Conservation (phyloP, 768 basidiomycete genomes). For the Panaeolus papilionaceus region DNA sequence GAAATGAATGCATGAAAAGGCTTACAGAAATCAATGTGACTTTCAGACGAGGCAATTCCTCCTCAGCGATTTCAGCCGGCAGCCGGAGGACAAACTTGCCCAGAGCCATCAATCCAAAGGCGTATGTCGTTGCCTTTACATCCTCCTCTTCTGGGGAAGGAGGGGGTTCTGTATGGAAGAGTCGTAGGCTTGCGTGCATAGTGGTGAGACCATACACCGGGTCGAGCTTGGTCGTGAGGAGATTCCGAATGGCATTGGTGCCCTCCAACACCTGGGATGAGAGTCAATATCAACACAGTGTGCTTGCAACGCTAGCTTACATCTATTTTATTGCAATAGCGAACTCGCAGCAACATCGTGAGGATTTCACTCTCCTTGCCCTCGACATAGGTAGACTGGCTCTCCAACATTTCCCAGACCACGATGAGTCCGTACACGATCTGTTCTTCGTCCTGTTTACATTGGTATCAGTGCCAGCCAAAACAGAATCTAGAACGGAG, state of each 20-base stretch:
- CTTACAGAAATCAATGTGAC: conserved; percentile 72
- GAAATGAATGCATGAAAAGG: conserved; percentile 17
- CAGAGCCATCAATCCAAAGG: conserved; percentile 84
- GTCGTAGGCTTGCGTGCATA: conserved; percentile 73
- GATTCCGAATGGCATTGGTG: conserved; percentile 82
- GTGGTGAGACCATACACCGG: conserved; percentile 88
- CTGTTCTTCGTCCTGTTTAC: conserved; percentile 60
- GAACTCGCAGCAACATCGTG: conserved; percentile 68
- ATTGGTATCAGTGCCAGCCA: conserved; percentile 3
- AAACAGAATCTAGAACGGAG: conserved; percentile 10
- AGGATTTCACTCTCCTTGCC: conserved; percentile 83
- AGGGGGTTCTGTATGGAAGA: conserved; percentile 62
- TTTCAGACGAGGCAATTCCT: conserved; percentile 82
- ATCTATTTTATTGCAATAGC: conserved; percentile 74
- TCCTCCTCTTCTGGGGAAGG: conserved; percentile 51
- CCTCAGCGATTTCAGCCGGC: conserved; percentile 85
- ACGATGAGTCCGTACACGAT: conserved; percentile 83
- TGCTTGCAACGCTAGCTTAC: conserved; percentile 47
- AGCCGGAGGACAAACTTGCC: conserved; percentile 84
- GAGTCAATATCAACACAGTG: conserved; percentile 17
- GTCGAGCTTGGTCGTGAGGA: conserved; percentile 71
- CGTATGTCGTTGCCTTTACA: conserved; percentile 70
- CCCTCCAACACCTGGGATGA: conserved; percentile 75
- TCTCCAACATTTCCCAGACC: conserved; percentile 83
- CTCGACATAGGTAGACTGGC: conserved; percentile 75